Conservation (phyloP, 2,329 filamentous ascomycete species). For the Talaromyces sp. region DNA sequence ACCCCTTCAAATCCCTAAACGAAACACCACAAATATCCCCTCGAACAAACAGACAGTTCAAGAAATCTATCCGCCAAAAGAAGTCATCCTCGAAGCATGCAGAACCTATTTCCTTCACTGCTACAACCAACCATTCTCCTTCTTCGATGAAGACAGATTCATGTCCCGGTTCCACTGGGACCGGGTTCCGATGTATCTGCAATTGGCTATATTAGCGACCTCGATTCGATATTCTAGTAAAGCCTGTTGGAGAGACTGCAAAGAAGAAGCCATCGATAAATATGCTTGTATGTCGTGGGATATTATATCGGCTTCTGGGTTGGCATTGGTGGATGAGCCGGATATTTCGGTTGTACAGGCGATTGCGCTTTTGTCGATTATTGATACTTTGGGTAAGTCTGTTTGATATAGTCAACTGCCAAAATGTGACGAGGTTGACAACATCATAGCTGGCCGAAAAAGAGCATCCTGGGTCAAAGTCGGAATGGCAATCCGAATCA, state of each 20-base stretch:
- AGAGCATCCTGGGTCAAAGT: constrained; percentile 14
- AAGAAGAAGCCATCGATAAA: constrained; percentile 22
- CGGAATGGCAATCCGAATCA: constrained; percentile 56
- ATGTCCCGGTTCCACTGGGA: constrained; percentile 21
- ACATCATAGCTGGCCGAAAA: background rate
- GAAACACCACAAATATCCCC: no score
- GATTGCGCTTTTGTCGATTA: constrained; percentile 33
- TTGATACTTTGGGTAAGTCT: background rate
- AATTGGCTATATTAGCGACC: constrained; percentile 33
- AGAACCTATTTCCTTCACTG: constrained; percentile 27
- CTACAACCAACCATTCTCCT: constrained; percentile 34
- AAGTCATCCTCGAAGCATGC: background rate
- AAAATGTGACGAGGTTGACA: constrained; percentile 29
- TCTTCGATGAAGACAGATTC: constrained; percentile 31
- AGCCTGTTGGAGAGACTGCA: constrained; percentile 3
- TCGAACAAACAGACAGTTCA: background rate
- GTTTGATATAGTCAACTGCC: background rate
- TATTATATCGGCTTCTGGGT: constrained; percentile 17
- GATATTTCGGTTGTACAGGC: constrained; percentile 32
- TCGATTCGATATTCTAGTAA: constrained; percentile 30
- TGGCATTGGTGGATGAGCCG: constrained; percentile 18
- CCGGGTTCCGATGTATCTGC: constrained; percentile 24
- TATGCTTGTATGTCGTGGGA: constrained; percentile 24
- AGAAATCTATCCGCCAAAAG: background rate
- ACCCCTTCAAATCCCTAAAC: background rate